Conservation (phyloP, 345 rosid species). For the Lenwebbia sp. region DNA sequence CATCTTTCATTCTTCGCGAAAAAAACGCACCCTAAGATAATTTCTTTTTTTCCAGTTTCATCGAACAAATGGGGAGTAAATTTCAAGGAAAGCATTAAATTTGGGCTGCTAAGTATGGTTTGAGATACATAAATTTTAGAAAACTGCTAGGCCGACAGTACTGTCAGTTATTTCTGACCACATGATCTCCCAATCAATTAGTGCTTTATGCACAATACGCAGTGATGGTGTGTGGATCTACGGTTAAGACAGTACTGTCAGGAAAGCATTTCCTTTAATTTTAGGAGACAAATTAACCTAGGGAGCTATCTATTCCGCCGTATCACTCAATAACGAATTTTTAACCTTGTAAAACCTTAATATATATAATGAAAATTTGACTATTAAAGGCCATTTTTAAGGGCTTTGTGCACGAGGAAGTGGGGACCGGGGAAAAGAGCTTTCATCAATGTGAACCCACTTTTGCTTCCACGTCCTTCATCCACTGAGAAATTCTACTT, state of each 20-base stretch:
- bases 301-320: not conserved
- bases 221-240: too few species aligned
- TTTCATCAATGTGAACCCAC: not conserved
- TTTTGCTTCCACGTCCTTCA: not conserved
- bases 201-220: too few species aligned
- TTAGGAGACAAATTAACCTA: not conserved
- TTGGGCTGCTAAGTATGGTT: not conserved
- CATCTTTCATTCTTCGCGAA: not conserved
- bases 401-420: not conserved
- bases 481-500: not conserved
- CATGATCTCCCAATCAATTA: too few species aligned
- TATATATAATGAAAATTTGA: not conserved
- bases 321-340: not conserved
- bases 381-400: not conserved
- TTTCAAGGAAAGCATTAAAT: not conserved
- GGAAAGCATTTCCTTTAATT: not conserved
- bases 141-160: too few species aligned
- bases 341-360: not conserved
- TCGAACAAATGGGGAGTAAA: not conserved
- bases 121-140: not conserved
- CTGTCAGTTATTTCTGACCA: too few species aligned
- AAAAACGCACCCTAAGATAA: not conserved
- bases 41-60: not conserved
- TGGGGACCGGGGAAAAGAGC: not conserved
- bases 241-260: too few species aligned